Percentiles rank a stretch among this genome's conserved stretches.
Conservation (phyloP, 129 eudicot species). For the Deinandra increscens region DNA sequence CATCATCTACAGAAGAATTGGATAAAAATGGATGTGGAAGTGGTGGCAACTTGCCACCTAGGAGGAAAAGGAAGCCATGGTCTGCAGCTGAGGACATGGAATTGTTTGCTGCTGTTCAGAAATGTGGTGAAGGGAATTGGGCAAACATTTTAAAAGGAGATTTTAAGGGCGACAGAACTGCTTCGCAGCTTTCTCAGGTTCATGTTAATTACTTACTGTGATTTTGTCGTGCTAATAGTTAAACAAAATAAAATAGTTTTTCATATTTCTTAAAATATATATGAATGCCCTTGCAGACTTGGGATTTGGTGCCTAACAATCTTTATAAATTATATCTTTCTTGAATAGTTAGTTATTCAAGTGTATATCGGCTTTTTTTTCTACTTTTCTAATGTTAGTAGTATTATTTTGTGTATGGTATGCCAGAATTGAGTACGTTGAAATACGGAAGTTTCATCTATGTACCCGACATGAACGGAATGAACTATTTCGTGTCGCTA, state of each 20-base stretch:
- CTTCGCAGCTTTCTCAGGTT: constrained; percentile 89
- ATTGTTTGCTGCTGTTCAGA: constrained; percentile 76
- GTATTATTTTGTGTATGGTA: no score
- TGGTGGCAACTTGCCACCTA: constrained; percentile 49
- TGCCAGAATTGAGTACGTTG: no score
- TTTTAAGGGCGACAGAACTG: constrained; percentile 71
- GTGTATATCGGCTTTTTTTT: no score
- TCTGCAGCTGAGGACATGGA: constrained; percentile 68
- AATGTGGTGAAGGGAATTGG: constrained; percentile 92
- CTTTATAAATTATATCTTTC: no score
- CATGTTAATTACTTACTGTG: neutral
- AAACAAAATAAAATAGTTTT: neutral
- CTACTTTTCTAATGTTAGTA: no score
- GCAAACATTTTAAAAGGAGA: constrained; percentile 67
- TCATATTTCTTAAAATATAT: neutral
- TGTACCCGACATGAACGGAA: no score
- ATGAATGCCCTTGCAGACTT: neutral
- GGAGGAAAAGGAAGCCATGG: constrained; percentile 74
- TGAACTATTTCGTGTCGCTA: no score
- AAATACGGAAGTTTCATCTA: no score
- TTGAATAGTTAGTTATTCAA: no score
- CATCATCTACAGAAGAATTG: constrained; percentile 46
- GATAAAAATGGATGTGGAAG: constrained; percentile 39
- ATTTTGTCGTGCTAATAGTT: neutral
- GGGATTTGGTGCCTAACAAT: neutral